Evolutionary conservation across 2,329 filamentous ascomycete species (phyloP).

Genomic region (Sclerotiophoma versabilis): DNA sequence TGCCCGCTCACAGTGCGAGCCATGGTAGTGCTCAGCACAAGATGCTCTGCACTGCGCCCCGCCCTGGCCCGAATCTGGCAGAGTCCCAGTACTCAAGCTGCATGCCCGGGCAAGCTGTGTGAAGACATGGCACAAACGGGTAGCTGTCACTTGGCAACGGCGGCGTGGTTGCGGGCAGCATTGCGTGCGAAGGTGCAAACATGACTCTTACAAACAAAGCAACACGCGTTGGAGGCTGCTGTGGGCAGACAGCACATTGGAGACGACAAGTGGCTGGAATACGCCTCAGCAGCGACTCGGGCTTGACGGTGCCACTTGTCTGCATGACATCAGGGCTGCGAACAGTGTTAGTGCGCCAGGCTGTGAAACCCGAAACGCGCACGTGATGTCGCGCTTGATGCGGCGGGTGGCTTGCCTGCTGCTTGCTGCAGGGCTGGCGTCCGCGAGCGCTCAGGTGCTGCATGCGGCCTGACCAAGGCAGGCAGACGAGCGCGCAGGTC

Average conservation of each 20-base stretch:
- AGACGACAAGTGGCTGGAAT: background rate
- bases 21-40: background rate
- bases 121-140: background rate
- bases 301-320: too few relatives aligned
- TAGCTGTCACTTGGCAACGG: background rate
- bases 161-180: too few relatives aligned
- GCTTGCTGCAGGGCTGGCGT: background rate
- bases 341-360: background rate
- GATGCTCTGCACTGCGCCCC: constrained; percentile 7
- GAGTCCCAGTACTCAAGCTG: background rate
- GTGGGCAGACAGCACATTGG: background rate
- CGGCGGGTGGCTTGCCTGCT: constrained; percentile 4
- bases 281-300: background rate
- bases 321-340: constrained; percentile 10
- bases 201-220: background rate
- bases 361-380: constrained; percentile 1
- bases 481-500: constrained; percentile 11
- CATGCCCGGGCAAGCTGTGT: background rate
- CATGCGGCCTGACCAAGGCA: constrained; percentile 13
- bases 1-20: background rate
- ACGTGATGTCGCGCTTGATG: constrained; percentile 20
- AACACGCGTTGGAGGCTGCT: background rate
- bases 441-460: constrained; percentile 10
- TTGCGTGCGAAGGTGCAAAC: background rate
- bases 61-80: constrained; percentile 1